phyloP scores from a whole-genome alignment of 805 yeast species.

The Yarrowia sp. region DNA sequence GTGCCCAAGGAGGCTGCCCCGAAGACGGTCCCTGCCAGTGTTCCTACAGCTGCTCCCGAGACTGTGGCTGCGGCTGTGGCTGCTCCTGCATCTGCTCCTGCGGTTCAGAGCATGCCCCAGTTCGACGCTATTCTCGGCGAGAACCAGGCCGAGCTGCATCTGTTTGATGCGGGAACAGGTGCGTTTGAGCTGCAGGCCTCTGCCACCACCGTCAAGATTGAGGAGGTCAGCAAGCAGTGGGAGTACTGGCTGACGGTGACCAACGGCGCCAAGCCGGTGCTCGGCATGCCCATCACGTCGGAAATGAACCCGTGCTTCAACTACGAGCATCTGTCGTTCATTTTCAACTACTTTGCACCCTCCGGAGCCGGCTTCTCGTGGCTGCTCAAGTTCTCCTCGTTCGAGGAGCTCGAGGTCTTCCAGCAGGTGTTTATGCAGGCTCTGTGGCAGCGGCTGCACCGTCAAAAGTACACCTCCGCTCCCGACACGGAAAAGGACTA shows the following conservation, averaged over 20 bases:
- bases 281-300: constrained; percentile 46
- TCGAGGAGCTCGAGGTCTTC: constrained; percentile 46
- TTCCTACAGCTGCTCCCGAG: constrained; percentile 25
- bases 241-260: constrained; percentile 52
- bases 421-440: constrained; percentile 51
- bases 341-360: constrained; percentile 55
- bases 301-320: constrained; percentile 66
- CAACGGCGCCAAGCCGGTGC: constrained; percentile 32
- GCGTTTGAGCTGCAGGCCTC: constrained; percentile 46
- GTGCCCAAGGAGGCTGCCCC: neutral
- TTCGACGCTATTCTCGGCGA: neutral
- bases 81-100: neutral
- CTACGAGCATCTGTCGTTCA: constrained; percentile 53
- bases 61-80: constrained; percentile 31
- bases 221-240: constrained; percentile 47
- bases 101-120: neutral
- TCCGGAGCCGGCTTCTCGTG: constrained; percentile 52
- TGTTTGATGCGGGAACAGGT: constrained; percentile 53
- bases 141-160: constrained; percentile 39
- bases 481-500: constrained; percentile 51
- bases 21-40: neutral
- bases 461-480: constrained; percentile 38
- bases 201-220: constrained; percentile 40
- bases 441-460: constrained; percentile 60
- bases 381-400: constrained; percentile 52